Percentiles rank a stretch among this genome's conserved stretches.
phyloP scores from a whole-genome alignment of 2,329 filamentous ascomycete genomes.

The Ophiostoma himal-ulmi region DNA sequence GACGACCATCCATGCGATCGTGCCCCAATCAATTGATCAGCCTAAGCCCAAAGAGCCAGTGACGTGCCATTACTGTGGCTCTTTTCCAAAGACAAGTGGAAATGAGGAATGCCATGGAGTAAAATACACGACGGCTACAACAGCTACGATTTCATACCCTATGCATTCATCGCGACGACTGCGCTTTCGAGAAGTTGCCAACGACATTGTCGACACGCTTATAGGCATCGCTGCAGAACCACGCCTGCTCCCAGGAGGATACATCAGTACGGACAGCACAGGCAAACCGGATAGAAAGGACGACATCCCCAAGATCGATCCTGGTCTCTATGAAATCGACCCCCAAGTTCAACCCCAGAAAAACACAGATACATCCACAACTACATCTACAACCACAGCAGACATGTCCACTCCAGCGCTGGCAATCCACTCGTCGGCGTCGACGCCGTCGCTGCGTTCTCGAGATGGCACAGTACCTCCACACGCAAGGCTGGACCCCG shows the following conservation, averaged over 20 bases:
- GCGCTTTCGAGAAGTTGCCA: constrained; percentile 28
- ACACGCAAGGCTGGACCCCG: constrained; percentile 52
- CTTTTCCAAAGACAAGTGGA: neutral
- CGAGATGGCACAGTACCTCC: constrained; percentile 60
- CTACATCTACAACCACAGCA: neutral
- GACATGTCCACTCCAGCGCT: constrained; percentile 23
- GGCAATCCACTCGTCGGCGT: constrained; percentile 60
- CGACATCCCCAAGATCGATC: neutral
- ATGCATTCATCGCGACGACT: constrained; percentile 31
- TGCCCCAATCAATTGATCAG: constrained; percentile 10
- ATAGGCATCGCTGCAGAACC: constrained; percentile 39
- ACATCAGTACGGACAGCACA: neutral
- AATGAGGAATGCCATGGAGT: neutral
- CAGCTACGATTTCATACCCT: constrained; percentile 4
- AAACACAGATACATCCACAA: neutral
- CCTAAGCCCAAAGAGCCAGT: constrained; percentile 3
- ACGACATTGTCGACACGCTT: constrained; percentile 32
- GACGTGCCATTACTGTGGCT: constrained; percentile 1
- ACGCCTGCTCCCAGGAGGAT: constrained; percentile 41
- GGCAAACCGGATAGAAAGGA: neutral
- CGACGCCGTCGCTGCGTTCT: constrained; percentile 70
- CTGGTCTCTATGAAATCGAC: neutral
- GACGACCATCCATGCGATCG: neutral
- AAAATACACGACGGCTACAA: neutral
- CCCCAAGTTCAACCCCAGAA: neutral